phyloP scores from a whole-genome alignment of 768 basidiomycete species.

The Suillus plorans region DNA sequence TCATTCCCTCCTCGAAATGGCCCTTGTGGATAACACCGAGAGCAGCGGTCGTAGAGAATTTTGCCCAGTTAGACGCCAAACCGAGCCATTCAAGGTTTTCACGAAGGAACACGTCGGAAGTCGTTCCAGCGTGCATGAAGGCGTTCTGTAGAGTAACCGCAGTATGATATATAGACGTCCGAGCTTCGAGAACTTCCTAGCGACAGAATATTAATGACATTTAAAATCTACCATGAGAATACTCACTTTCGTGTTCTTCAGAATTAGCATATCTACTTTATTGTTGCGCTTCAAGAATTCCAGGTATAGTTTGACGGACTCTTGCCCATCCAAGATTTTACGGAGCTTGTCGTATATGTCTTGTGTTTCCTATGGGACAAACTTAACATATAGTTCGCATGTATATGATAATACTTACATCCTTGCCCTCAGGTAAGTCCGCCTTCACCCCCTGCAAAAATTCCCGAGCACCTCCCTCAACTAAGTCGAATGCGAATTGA shows the following conservation, averaged over 20 bases:
- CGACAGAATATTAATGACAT: conserved; percentile 8
- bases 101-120: conserved; percentile 89
- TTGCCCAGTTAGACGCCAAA: conserved; percentile 96
- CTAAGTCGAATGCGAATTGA: conserved; percentile 94
- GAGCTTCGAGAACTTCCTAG: conserved; percentile 87
- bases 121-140: conserved; percentile 98
- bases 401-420: conserved; percentile 40
- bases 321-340: conserved; percentile 85
- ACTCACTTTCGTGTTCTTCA: conserved; percentile 87
- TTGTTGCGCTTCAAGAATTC: conserved; percentile 96
- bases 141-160: conserved; percentile 96
- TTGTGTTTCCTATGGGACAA: conserved; percentile 49
- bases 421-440: conserved; percentile 65
- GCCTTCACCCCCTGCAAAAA: conserved; percentile 78
- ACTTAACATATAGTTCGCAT: conserved; percentile 10
- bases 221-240: background rate
- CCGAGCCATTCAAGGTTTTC: conserved; percentile 98
- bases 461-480: conserved; percentile 91
- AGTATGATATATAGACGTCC: conserved; percentile 96
- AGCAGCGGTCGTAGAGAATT: conserved; percentile 96
- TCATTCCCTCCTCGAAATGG: conserved; percentile 90
- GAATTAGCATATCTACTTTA: conserved; percentile 85
- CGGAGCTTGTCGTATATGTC: conserved; percentile 72
- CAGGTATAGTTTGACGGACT: conserved; percentile 89
- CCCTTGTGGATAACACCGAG: conserved; percentile 98